Conservation (phyloP, 805 yeast species). For the Ascoidea asiatica region DNA sequence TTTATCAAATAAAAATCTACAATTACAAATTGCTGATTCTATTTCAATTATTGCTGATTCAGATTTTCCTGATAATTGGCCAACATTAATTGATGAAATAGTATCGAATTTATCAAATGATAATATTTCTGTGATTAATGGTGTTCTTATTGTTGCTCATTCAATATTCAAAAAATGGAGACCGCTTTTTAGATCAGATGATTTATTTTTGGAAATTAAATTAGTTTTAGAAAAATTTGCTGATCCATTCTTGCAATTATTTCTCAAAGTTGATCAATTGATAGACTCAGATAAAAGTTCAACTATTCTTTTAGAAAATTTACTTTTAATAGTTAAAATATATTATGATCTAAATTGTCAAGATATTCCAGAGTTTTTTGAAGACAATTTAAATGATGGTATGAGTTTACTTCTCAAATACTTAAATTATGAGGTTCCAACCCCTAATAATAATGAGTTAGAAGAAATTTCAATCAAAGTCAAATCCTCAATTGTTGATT, state of each 20-base stretch:
- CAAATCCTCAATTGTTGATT: slow-evolving; percentile 74
- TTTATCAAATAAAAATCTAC: slow-evolving; percentile 57
- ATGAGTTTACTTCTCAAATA: slow-evolving; percentile 79
- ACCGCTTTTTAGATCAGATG: slow-evolving; percentile 85
- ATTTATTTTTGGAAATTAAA: slow-evolving; percentile 73
- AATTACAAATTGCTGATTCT: slow-evolving; percentile 91
- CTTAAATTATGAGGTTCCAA: slow-evolving; percentile 41
- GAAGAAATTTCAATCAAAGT: slow-evolving; percentile 56
- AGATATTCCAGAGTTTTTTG: slow-evolving; percentile 96
- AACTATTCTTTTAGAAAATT: slow-evolving; percentile 52
- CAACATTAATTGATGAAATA: slow-evolving; percentile 57
- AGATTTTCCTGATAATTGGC: slow-evolving; percentile 92
- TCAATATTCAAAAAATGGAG: slow-evolving; percentile 96
- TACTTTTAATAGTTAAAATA: slow-evolving; percentile 61
- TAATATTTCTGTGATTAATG: slow-evolving; percentile 65
- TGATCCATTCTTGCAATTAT: slow-evolving; percentile 60
- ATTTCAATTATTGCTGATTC: slow-evolving; percentile 87
- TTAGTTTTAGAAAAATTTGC: slow-evolving; percentile 77
- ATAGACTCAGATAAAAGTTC: slow-evolving; percentile 30
- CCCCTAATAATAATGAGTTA: slow-evolving; percentile 41
- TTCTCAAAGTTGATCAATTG: slow-evolving; percentile 51
- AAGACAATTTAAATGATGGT: slow-evolving; percentile 67
- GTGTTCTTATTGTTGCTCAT: slow-evolving; percentile 85
- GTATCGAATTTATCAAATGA: slow-evolving; percentile 43
- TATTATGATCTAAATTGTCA: slow-evolving; percentile 94